Evolutionary conservation across 2,329 filamentous ascomycete species (phyloP), one percentile per base, ranked within the genome.

Genomic region (Ilyonectria destructans): DNA sequence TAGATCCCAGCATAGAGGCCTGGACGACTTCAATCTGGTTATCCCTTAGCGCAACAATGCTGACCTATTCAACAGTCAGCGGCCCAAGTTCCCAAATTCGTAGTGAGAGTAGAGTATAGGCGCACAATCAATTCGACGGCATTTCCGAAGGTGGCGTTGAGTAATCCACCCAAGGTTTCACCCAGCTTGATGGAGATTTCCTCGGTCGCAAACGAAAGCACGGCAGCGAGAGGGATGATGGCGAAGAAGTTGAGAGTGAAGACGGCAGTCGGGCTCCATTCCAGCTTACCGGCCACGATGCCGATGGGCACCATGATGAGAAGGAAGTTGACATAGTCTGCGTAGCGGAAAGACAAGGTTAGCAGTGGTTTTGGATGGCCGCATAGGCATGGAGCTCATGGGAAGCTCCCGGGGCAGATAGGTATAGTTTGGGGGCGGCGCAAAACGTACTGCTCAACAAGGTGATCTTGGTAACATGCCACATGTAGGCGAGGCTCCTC

Each of bases 21-120:
- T 98, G 96, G n/a, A 98, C 96, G 72, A 98, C 95, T 76, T 96
- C 91, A 78, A 98, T 97, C 83, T 98, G 93, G 70, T 91, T 90
- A 75, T 96, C 90, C 72, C 86, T 90, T 52, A 99, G 88, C 19
- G 96, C 96, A 71, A 98, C 92, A 74, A 98, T 96, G 80, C 94
- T 97, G 79, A 97, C 93, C 93, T 96, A 78, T 19, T 21, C 0
- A n/a, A 13, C 6, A 45, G 58, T 77, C 70, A 72, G 71, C 60
- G 23, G 65, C 15, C 33, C 4, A 17, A 17, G 31, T 51, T 35
- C 8, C 10, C 10, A 21, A 46, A 9, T 12, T 40, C 4, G 40
- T 40, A 19, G n/a, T 8, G 2, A 10, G 15, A 17, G 15, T 43
- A 29, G 33, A 43, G 45, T 58, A 31, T 15, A n/a, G 52, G 77